Evolutionary conservation across 2,329 filamentous ascomycete species (phyloP).

Genomic region (Talaromyces pinophilus): DNA sequence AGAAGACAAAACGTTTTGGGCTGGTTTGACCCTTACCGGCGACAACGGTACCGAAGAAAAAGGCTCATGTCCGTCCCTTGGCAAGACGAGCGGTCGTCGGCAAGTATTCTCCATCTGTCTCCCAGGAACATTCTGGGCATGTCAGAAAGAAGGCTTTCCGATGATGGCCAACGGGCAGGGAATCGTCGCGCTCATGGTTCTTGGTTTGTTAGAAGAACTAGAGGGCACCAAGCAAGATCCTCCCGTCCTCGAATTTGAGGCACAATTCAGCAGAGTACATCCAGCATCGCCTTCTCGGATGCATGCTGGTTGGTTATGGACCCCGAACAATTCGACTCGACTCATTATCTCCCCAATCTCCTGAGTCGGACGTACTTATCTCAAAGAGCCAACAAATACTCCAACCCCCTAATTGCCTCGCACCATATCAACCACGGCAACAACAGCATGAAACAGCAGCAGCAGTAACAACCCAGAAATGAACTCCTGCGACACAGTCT

Average conservation of each 20-base stretch:
- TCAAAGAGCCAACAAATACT: background rate
- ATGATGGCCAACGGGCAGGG: background rate
- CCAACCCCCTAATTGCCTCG: background rate
- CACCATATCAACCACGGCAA: background rate
- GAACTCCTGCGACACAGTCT: background rate
- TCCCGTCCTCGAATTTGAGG: background rate
- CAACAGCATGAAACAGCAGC: no score
- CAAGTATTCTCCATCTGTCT: background rate
- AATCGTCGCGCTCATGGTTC: background rate
- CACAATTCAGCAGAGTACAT: background rate
- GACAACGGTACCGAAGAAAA: background rate
- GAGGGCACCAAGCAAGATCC: background rate
- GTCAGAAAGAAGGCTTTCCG: background rate
- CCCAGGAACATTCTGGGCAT: background rate
- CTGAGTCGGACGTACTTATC: background rate
- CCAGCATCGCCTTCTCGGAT: background rate
- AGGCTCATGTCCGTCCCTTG: background rate
- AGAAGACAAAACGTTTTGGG: background rate
- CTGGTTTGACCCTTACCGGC: background rate
- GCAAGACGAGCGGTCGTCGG: background rate
- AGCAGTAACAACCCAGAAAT: background rate
- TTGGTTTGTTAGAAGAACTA: background rate
- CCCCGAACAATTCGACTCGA: background rate
- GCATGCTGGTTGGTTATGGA: background rate
- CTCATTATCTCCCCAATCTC: background rate